Base-by-base conservation (phyloP, 2,329 filamentous ascomycete genomes). In the Stemphylium vesicarium region DNA sequence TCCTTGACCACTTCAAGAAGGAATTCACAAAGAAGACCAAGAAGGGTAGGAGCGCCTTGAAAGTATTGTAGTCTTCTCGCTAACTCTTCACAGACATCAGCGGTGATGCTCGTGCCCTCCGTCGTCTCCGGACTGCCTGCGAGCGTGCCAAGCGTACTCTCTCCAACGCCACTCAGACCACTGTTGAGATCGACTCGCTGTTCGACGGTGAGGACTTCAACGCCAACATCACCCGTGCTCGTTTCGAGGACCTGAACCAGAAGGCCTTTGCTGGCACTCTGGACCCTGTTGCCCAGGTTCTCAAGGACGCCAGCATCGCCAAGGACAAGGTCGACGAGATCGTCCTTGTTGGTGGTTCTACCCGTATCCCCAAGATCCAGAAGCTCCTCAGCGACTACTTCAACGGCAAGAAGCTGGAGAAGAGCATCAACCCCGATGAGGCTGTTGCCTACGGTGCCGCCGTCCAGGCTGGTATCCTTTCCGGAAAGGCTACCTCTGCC, bases 361-460 rank as follows among this genome's bases (percentile, higher is more conserved):
- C 95, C 75, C 95, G 95, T 92, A 99, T 99, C 72, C 95, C 95
- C 76, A 88, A 89, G 79, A 96, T 99, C 80, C 95, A 99, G 89
- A 98, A 98, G 88, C 90, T 99, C 67, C 88, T 99, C 68, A 93
- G 89, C 83, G 95, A 99, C 82, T 97, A 93, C 87, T 99, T 99
- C 84, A 91, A 96, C 79, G 93, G 93, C 82, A 99, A 99, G 92
- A 97, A 99, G 90, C 91, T 97, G 68, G 94, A 98, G 88, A 98
- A 97, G 83, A 95, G 91, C 85, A 98, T 98, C 85, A 99, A 99
- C 88, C 95, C 95, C 73, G 95, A 99, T 77, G 95, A 99, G 86
- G 95, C 95, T 70, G 95, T 99, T 75, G 95, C 95, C 72, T 97
- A 97, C 82, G 95, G 95, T 88, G 95, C 95, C 66, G 95, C 95